phyloP scores from a whole-genome alignment of 495 filamentous ascomycete genomes.

The Patellaria atrata region DNA sequence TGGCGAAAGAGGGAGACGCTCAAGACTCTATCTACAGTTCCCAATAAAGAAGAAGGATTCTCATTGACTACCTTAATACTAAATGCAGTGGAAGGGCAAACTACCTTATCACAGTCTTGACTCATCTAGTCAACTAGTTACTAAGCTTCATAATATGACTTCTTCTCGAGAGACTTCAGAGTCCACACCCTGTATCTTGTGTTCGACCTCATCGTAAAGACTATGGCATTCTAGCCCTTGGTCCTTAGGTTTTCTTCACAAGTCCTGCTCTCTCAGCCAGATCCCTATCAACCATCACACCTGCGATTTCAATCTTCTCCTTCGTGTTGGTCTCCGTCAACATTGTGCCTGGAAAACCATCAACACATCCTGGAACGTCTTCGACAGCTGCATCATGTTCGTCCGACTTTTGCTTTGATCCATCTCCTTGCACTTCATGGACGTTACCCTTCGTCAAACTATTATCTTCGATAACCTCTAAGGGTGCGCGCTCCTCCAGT shows the following conservation, averaged over 20 bases:
- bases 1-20: no score
- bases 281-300: constrained; percentile 10
- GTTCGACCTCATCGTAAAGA: no score
- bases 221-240: no score
- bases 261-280: constrained; percentile 8
- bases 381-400: constrained; percentile 3
- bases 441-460: no score
- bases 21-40: no score
- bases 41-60: no score
- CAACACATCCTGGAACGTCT: constrained; percentile 3
- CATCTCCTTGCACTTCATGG: constrained; percentile 1
- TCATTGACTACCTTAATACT: no score
- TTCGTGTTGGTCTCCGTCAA: constrained; percentile 1
- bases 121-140: no score
- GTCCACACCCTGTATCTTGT: no score
- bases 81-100: no score
- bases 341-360: constrained; percentile 3
- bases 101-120: no score
- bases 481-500: neutral
- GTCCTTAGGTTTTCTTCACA: constrained; percentile 3
- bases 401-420: constrained; percentile 1
- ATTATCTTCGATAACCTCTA: no score
- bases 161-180: neutral
- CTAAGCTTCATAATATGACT: neutral
- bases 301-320: constrained; percentile 12